These are phyloP conservation scores for Austroboletus niveus DNA, from an alignment of 1,284 basidiomycete species.

Conservation along the genomic window DNA sequence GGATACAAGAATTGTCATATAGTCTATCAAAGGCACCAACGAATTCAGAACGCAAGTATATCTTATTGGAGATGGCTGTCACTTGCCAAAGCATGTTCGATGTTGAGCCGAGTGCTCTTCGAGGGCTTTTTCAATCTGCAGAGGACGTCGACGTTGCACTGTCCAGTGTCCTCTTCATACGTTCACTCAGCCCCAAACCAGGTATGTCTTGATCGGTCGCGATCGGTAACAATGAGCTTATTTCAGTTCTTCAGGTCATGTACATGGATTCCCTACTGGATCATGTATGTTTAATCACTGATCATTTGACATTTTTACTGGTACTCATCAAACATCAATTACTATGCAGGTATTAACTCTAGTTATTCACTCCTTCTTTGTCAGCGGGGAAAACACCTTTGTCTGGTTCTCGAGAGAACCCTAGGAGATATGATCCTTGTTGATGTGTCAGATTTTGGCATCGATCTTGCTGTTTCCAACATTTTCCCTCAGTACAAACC, in stretches of 20 bases:
- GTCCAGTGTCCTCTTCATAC: conserved; percentile 25
- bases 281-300: neutral
- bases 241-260: conserved; percentile 4
- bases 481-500: conserved; percentile 29
- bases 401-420: conserved; percentile 24
- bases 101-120: neutral
- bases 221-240: neutral
- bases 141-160: conserved; percentile 18
- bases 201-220: neutral
- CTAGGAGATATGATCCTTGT: conserved; percentile 9
- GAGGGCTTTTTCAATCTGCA: conserved; percentile 1
- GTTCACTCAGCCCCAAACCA: conserved; percentile 6
- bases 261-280: neutral
- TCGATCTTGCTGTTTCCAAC: conserved; percentile 35
- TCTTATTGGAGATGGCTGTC: conserved; percentile 15
- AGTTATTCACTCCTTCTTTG: conserved; percentile 10
- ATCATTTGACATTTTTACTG: neutral
- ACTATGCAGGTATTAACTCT: neutral
- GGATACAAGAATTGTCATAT: conserved; percentile 30
- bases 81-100: neutral
- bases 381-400: conserved; percentile 22
- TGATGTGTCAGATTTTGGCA: conserved; percentile 10
- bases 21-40: neutral
- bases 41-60: neutral
- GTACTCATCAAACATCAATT: conserved; percentile 5